Percentiles rank a stretch among this genome's conserved stretches.
These are phyloP conservation scores for Phytophthora agathidicida DNA, from an alignment of 352 stramenopile species.

Conservation along the genomic window DNA sequence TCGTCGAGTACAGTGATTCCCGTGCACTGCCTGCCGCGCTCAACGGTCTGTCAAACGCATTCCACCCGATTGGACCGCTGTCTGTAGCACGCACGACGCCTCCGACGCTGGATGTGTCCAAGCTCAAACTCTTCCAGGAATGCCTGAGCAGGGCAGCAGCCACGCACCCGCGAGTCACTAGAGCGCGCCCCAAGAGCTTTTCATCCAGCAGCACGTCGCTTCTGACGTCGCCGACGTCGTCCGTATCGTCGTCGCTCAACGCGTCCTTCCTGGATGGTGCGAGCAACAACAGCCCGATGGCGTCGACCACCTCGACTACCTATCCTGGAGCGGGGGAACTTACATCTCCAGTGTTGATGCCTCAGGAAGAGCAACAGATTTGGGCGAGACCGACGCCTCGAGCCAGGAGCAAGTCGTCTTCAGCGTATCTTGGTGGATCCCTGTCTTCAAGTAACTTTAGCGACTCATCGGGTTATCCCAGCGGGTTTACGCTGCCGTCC, in stretches of 20 bases:
- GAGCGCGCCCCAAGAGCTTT: constrained; percentile 59
- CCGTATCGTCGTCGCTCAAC: constrained; percentile 66
- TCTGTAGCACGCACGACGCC: constrained; percentile 53
- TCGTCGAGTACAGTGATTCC: constrained; percentile 81
- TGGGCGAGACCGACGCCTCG: constrained; percentile 31
- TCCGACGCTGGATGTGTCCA: constrained; percentile 61
- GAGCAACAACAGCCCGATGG: constrained; percentile 35
- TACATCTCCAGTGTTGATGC: constrained; percentile 36
- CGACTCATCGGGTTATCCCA: constrained; percentile 26
- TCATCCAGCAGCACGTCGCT: constrained; percentile 66
- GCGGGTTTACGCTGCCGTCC: constrained; percentile 24
- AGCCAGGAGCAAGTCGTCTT: constrained; percentile 51
- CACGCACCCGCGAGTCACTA: constrained; percentile 16
- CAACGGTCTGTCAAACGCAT: constrained; percentile 32
- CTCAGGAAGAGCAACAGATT: constrained; percentile 40
- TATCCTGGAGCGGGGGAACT: constrained; percentile 32
- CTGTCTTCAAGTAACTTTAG: constrained; percentile 36
- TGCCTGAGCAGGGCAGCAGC: constrained; percentile 34
- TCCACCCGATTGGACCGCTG: constrained; percentile 47
- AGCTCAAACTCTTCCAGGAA: constrained; percentile 72
- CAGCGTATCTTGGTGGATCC: constrained; percentile 38
- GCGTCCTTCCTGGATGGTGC: constrained; percentile 58
- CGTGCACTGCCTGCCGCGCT: constrained; percentile 57
- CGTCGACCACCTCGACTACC: constrained; percentile 22
- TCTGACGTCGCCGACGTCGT: constrained; percentile 72